Evolutionary conservation across 192 early-diverging fungal species (phyloP), one percentile per base, ranked within the genome.

Genomic region (Backusella macrospora): DNA sequence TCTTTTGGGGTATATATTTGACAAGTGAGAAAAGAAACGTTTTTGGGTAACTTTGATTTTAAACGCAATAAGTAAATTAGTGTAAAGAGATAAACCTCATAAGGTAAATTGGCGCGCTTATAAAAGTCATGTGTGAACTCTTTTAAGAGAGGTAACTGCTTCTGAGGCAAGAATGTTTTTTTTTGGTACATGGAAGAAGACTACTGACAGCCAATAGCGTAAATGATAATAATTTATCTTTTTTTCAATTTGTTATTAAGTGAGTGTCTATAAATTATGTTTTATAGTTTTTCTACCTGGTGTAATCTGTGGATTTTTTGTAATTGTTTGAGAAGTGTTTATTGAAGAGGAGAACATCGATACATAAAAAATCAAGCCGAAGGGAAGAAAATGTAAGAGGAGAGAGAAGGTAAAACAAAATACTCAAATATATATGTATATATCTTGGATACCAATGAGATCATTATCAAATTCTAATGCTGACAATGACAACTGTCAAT

Each of bases 41-140:
- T 81, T 48, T 72, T 73, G 8, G 88, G 87, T 71, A 92, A 66
- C 21, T 79, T 76, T 26, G 75, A 82, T 68, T 90, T 85, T 40
- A 92, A 82, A 64, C 89, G 79, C 49, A 88, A 81, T 38, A 92
- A 82, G 72, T 92, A 92, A 44, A 92, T 85, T 39, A 90, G 78
- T 0, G 88, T 85, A 9, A 90, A 85, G 6, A 90, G 48, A 37
- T 65, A 39, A 37, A 73, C 45, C 6, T 63, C 63, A 7, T 45
- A 63, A 10, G 72, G 72, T 29, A 73, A 65, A 23, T 73, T 63
- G n/a, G 45, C 39, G 37, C 63, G 42, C 3, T 63, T 38, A 49
- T 65, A 73, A 14, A 73, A 45, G n/a, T 66, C 65, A 66, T 66
- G 18, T 9, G 43, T 66, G 43, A 66, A 66, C 40, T 42, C 65